phyloP scores from a whole-genome alignment of 2,329 filamentous ascomycete genomes.

The Periconia sp. region DNA sequence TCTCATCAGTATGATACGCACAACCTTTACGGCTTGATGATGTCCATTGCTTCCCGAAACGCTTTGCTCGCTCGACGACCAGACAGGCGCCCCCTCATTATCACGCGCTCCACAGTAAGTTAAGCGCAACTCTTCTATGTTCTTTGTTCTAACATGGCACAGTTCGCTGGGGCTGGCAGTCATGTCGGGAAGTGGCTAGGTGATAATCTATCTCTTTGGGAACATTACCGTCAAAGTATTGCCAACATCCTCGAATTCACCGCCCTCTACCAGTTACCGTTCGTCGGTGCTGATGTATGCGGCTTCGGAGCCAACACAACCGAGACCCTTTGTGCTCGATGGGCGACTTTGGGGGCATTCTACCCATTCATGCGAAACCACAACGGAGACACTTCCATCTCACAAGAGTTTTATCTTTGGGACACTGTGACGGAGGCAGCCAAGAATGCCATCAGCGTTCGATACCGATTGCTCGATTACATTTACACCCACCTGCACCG shows the following conservation, averaged over 20 bases:
- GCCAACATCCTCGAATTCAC: conserved; percentile 47
- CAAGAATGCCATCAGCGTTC: conserved; percentile 66
- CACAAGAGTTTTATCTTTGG: conserved; percentile 62
- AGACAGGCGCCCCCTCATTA: conserved; percentile 65
- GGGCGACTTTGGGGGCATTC: conserved; percentile 74
- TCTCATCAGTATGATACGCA: conserved; percentile 72
- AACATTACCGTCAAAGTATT: conserved; percentile 46
- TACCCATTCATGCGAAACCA: conserved; percentile 75
- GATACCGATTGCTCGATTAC: conserved; percentile 75
- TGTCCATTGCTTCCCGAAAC: conserved; percentile 66
- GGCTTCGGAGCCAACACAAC: conserved; percentile 70
- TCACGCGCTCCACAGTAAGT: conserved; percentile 66
- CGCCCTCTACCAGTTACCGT: conserved; percentile 49
- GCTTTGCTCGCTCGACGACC: conserved; percentile 69
- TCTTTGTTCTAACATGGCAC: conserved; percentile 3
- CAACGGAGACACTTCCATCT: conserved; percentile 55
- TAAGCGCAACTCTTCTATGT: not conserved
- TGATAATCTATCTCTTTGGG: conserved; percentile 52
- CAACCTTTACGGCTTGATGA: conserved; percentile 75
- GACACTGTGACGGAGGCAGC: conserved; percentile 62
- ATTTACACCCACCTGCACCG: conserved; percentile 70
- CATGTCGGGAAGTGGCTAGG: conserved; percentile 63
- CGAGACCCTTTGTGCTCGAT: conserved; percentile 70
- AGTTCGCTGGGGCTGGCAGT: conserved; percentile 68
- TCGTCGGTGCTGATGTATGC: conserved; percentile 66